Conservation (phyloP, 177 flowering plant genomes). For the Tripterygium wilfordii region DNA sequence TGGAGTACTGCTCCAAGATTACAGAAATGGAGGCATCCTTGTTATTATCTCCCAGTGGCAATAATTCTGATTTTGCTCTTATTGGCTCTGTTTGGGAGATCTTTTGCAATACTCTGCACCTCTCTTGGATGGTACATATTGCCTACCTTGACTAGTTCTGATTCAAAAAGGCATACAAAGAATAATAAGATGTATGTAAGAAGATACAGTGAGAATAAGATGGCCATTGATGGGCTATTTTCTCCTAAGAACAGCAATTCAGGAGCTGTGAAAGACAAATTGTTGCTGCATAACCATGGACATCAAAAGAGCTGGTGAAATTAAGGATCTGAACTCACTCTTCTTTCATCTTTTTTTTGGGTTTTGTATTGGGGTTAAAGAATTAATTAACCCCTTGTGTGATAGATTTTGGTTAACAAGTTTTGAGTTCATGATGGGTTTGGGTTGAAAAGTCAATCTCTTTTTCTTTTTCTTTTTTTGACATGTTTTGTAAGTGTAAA, state of each 20-base stretch:
- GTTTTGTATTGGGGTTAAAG: background rate
- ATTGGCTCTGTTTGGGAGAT: conserved; percentile 54
- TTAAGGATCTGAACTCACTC: background rate
- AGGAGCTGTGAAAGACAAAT: background rate
- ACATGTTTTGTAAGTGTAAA: too few species aligned
- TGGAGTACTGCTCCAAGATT: too few species aligned
- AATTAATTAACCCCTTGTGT: too few species aligned
- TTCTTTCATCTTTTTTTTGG: too few species aligned
- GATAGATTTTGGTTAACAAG: too few species aligned
- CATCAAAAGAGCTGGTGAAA: conserved; percentile 20
- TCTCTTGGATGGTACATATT: conserved; percentile 63
- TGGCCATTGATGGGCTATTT: conserved; percentile 4
- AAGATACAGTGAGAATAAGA: conserved; percentile 18
- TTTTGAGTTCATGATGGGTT: too few species aligned
- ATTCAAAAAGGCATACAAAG: conserved; percentile 10
- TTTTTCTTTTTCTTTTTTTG: too few species aligned
- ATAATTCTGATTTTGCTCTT: conserved; percentile 40
- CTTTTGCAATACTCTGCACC: conserved; percentile 52
- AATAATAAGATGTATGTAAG: conserved; percentile 27
- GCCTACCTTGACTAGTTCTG: conserved; percentile 37
- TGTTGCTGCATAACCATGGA: background rate
- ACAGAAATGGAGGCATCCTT: conserved; percentile 20
- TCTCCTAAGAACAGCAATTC: conserved; percentile 2
- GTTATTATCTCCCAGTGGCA: conserved; percentile 23
- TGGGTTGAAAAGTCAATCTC: too few species aligned